Conservation (phyloP, 2,329 filamentous ascomycete species). For the Alternaria arbusti region DNA sequence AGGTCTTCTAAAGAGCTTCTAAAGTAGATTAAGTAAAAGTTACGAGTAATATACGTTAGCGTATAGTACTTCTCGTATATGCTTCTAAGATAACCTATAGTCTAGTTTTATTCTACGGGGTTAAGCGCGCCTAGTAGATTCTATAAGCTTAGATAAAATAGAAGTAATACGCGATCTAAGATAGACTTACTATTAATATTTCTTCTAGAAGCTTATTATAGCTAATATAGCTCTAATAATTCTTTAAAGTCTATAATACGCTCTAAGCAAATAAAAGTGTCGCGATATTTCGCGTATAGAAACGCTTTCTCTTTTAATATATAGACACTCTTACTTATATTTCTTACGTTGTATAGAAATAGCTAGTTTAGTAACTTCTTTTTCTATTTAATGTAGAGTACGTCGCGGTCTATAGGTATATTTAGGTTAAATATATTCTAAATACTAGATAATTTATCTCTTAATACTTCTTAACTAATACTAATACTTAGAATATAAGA, state of each 20-base stretch:
- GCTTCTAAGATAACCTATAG: slow-evolving; percentile 18
- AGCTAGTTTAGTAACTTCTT: no score
- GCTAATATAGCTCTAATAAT: slow-evolving; percentile 23
- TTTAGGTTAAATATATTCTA: no score
- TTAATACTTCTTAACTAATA: no score
- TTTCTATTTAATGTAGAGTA: no score
- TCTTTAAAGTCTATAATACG: slow-evolving; percentile 21
- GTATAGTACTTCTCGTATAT: slow-evolving; percentile 25
- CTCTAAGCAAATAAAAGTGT: slow-evolving; percentile 24
- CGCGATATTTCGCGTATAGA: slow-evolving; percentile 20
- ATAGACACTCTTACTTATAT: slow-evolving; percentile 6
- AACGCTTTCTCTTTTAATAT: slow-evolving; percentile 18
- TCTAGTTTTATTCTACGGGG: slow-evolving; percentile 17
- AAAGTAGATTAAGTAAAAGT: slow-evolving; percentile 28
- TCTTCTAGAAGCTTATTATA: slow-evolving; percentile 17
- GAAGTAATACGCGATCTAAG: slow-evolving; percentile 5
- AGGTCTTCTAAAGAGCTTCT: slow-evolving; percentile 17
- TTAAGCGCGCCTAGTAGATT: slow-evolving; percentile 6
- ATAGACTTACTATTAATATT: slow-evolving; percentile 25
- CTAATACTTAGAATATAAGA: no score
- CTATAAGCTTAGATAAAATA: slow-evolving; percentile 8
- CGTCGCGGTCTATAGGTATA: no score
- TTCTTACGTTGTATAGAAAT: slow-evolving; percentile 20
- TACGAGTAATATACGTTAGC: slow-evolving; percentile 18
- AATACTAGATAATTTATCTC: no score